A percentile compares a stretch with the other conserved stretches of the same genome.
Conservation (phyloP, 805 yeast species). For the Zygotorulaspora chibaensis region DNA sequence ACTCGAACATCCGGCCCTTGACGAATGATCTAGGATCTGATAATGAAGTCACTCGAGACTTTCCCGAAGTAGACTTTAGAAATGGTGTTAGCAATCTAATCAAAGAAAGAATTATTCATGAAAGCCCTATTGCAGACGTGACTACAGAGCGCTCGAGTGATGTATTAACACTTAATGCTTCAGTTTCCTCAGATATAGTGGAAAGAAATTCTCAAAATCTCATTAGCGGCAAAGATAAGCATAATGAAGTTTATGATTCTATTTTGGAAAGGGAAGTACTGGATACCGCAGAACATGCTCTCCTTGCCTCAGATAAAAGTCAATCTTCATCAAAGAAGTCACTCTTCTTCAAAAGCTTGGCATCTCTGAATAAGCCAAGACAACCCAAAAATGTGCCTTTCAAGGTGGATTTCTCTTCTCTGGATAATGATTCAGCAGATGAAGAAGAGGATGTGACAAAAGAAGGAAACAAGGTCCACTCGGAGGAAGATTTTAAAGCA, state of each 20-base stretch:
- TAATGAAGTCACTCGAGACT: conserved; percentile 1
- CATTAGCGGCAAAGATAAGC: no score
- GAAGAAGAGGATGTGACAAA: no score
- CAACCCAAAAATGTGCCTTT: neutral
- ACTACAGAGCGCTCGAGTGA: no score
- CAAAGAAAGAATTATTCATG: no score
- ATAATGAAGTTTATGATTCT: neutral
- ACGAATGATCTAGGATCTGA: neutral
- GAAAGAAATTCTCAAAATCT: no score
- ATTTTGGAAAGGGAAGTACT: conserved; percentile 1
- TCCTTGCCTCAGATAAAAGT: neutral
- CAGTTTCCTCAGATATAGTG: no score
- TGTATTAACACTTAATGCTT: no score
- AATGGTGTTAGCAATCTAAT: no score
- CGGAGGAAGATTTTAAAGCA: neutral
- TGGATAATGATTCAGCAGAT: neutral
- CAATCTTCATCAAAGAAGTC: neutral
- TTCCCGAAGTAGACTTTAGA: neutral
- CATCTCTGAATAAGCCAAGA: neutral
- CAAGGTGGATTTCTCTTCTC: no score
- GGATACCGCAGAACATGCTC: neutral
- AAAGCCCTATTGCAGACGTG: no score
- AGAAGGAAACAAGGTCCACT: neutral
- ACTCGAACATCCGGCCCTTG: neutral
- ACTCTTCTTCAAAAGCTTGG: neutral